These are phyloP conservation scores for Bipolaris gigantea DNA, from an alignment of 2,329 filamentous ascomycete species.

Conservation along the genomic window DNA sequence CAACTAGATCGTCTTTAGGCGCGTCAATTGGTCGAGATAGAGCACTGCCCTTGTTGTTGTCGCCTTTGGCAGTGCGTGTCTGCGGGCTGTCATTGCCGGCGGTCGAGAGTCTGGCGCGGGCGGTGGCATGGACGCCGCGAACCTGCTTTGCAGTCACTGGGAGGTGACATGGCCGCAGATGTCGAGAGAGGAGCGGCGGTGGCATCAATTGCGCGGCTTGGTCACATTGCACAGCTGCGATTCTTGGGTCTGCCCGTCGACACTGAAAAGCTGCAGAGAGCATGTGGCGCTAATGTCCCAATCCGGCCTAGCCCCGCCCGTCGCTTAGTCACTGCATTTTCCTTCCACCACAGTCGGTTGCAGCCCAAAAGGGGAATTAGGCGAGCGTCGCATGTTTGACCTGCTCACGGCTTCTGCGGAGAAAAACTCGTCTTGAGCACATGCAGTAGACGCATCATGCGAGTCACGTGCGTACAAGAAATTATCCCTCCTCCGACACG, in stretches of 20 bases:
- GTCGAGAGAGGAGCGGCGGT: constrained; percentile 46
- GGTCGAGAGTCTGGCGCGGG: constrained; percentile 17
- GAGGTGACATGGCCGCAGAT: constrained; percentile 49
- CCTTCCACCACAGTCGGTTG: constrained; percentile 12
- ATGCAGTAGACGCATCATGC: constrained; percentile 3
- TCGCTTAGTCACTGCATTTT: constrained; percentile 26
- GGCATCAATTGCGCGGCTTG: constrained; percentile 49
- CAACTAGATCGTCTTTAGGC: not conserved
- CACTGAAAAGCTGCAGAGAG: constrained; percentile 23
- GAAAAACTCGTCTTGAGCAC: not conserved
- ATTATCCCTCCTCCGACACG: not conserved
- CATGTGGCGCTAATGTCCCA: constrained; percentile 10
- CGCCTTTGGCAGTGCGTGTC: constrained; percentile 5
- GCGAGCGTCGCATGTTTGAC: not conserved
- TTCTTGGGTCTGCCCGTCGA: constrained; percentile 8
- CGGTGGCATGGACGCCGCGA: constrained; percentile 30
- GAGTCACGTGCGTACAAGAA: constrained; percentile 5
- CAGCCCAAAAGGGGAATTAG: constrained; percentile 1
- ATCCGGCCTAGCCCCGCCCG: constrained; percentile 12
- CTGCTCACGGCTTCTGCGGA: not conserved
- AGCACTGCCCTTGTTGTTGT: not conserved
- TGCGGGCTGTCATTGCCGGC: constrained; percentile 14
- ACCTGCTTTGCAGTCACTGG: constrained; percentile 45
- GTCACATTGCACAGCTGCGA: constrained; percentile 37
- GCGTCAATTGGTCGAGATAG: not conserved